phyloP scores from a whole-genome alignment of 495 filamentous ascomycete genomes.

The Xylaria flabelliformis region DNA sequence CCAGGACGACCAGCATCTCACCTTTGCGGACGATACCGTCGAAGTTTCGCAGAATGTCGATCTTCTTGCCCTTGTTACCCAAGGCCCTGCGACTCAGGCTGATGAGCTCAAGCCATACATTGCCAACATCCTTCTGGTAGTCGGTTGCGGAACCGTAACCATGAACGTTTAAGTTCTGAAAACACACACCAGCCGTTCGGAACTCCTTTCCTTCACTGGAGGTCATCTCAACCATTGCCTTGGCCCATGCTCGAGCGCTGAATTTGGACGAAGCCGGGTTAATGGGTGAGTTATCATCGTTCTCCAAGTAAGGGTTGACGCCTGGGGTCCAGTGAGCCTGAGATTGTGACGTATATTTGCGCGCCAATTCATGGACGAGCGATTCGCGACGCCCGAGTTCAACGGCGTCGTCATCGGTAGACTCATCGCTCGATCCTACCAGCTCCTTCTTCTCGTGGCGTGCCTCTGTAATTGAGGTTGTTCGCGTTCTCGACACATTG shows the following conservation, averaged over 20 bases:
- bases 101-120: conserved; percentile 64
- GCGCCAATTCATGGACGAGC: conserved; percentile 53
- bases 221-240: conserved; percentile 57
- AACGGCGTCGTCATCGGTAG: conserved; percentile 48
- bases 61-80: conserved; percentile 64
- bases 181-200: conserved; percentile 60
- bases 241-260: conserved; percentile 60
- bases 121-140: conserved; percentile 78
- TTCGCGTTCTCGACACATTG: conserved; percentile 32
- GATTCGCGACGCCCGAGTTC: conserved; percentile 51
- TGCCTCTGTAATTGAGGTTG: conserved; percentile 45
- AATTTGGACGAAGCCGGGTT: conserved; percentile 63
- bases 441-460: conserved; percentile 36
- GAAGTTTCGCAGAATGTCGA: conserved; percentile 79
- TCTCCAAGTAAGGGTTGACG: conserved; percentile 45
- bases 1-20: conserved; percentile 82
- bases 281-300: conserved; percentile 50
- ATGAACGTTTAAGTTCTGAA: conserved; percentile 73
- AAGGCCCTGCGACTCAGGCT: conserved; percentile 55
- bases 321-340: conserved; percentile 41
- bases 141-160: conserved; percentile 79
- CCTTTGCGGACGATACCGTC: conserved; percentile 77
- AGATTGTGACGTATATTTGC: conserved; percentile 54
- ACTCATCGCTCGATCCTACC: conserved; percentile 40
- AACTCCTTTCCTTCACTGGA: conserved; percentile 50